Conservation (phyloP, 1,284 basidiomycete species). For the Melampsora larici-populina region DNA sequence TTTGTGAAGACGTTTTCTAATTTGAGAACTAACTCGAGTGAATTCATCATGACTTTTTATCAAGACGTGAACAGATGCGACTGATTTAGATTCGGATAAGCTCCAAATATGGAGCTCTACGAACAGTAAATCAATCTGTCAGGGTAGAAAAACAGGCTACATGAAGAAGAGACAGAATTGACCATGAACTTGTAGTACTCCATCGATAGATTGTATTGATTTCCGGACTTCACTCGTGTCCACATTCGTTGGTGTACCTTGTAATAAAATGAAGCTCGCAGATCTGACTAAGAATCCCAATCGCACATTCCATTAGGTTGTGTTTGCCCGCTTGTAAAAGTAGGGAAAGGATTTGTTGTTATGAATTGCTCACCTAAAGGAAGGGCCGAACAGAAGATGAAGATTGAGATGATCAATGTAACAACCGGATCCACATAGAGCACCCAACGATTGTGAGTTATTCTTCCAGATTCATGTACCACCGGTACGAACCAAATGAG, state of each 20-base stretch:
- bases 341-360: neutral
- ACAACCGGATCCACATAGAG: constrained; percentile 92
- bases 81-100: constrained; percentile 78
- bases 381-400: constrained; percentile 92
- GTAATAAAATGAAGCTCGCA: constrained; percentile 89
- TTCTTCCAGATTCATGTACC: neutral
- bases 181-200: constrained; percentile 85
- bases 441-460: constrained; percentile 55
- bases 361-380: constrained; percentile 69
- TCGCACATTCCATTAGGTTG: neutral
- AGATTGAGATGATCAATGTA: constrained; percentile 87
- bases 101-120: constrained; percentile 86
- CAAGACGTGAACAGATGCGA: constrained; percentile 92
- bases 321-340: neutral
- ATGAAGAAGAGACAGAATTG: constrained; percentile 18
- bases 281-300: constrained; percentile 66
- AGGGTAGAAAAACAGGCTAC: no score
- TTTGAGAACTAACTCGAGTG: constrained; percentile 81
- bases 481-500: constrained; percentile 69
- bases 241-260: constrained; percentile 85
- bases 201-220: constrained; percentile 74
- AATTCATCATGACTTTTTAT: constrained; percentile 67
- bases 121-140: neutral
- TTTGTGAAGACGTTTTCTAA: constrained; percentile 75
- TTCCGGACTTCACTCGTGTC: constrained; percentile 80